Evolutionary conservation across 2,329 filamentous ascomycete species (phyloP).

Genomic region (Daldinia sp.): DNA sequence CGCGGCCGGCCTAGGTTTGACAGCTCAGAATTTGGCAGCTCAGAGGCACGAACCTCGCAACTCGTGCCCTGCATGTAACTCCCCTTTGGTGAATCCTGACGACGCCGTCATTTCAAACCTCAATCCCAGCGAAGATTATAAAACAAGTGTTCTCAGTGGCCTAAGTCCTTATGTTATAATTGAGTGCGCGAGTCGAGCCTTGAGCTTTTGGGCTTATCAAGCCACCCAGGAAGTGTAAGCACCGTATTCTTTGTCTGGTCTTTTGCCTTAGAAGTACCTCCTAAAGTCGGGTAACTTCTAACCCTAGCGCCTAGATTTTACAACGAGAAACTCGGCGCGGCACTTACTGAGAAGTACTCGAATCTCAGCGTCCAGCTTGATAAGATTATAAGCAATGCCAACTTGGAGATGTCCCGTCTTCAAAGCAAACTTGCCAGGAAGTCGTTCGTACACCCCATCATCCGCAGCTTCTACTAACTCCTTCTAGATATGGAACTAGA

Average conservation of each 20-base stretch:
- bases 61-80: constrained; percentile 79
- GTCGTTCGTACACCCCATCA: constrained; percentile 36
- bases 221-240: constrained; percentile 81
- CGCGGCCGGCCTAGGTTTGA: constrained; percentile 70
- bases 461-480: constrained; percentile 10
- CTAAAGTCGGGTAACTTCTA: not conserved
- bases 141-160: constrained; percentile 84
- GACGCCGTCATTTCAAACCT: constrained; percentile 77
- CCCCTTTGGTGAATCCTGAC: constrained; percentile 72
- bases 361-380: constrained; percentile 72
- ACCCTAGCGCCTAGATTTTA: constrained; percentile 64
- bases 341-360: constrained; percentile 75
- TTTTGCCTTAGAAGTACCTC: no score
- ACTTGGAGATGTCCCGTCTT: constrained; percentile 72
- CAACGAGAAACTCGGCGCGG: constrained; percentile 77
- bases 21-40: constrained; percentile 63
- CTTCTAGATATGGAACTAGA: constrained; percentile 63
- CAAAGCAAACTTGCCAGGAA: constrained; percentile 70
- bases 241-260: no score
- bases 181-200: constrained; percentile 81
- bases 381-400: constrained; percentile 77
- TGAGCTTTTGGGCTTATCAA: constrained; percentile 90
- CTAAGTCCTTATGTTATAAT: constrained; percentile 82
- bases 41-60: constrained; percentile 59
- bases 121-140: constrained; percentile 87